These are phyloP conservation scores for Biscogniauxia marginata DNA, from an alignment of 2,329 filamentous ascomycete genomes.

Conservation along the genomic window DNA sequence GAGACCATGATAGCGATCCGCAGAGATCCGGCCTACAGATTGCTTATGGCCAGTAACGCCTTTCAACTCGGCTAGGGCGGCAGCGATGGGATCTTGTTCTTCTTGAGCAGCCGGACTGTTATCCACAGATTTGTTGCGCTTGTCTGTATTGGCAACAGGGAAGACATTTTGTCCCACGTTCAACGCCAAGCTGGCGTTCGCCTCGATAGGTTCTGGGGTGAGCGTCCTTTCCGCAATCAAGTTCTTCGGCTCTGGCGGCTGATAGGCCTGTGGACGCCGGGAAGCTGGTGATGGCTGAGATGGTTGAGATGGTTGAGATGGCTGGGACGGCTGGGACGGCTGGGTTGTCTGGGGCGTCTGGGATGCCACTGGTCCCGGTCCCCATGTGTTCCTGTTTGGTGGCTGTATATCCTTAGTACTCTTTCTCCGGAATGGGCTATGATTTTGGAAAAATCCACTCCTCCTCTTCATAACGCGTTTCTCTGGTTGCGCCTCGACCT, in stretches of 20 bases:
- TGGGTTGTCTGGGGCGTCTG: slow-evolving; percentile 27
- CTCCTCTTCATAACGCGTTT: slow-evolving; percentile 68
- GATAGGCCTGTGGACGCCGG: slow-evolving; percentile 60
- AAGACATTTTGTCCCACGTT: slow-evolving; percentile 97
- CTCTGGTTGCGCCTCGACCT: slow-evolving; percentile 53
- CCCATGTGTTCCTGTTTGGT: slow-evolving; percentile 58
- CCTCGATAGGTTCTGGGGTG: slow-evolving; percentile 85
- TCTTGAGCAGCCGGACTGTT: slow-evolving; percentile 47
- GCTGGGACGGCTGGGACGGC: slow-evolving; percentile 40
- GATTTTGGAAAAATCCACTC: slow-evolving; percentile 90
- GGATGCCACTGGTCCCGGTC: slow-evolving; percentile 42
- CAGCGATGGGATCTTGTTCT: slow-evolving; percentile 82
- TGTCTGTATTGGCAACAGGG: slow-evolving; percentile 79
- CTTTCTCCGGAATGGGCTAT: slow-evolving; percentile 89
- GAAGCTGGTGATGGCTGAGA: slow-evolving; percentile 44
- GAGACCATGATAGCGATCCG: slow-evolving; percentile 93
- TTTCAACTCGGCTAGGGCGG: slow-evolving; percentile 89
- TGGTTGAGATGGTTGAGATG: slow-evolving; percentile 32
- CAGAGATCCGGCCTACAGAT: slow-evolving; percentile 80
- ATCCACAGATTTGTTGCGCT: slow-evolving; percentile 45
- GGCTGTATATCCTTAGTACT: slow-evolving; percentile 70
- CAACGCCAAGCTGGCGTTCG: slow-evolving; percentile 86
- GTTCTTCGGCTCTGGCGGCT: slow-evolving; percentile 38
- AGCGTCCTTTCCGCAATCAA: slow-evolving; percentile 42
- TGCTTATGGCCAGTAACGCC: slow-evolving; percentile 75